These are phyloP conservation scores for Acacia acuminata DNA, from an alignment of 306 rosid genomes.

Conservation along the genomic window DNA sequence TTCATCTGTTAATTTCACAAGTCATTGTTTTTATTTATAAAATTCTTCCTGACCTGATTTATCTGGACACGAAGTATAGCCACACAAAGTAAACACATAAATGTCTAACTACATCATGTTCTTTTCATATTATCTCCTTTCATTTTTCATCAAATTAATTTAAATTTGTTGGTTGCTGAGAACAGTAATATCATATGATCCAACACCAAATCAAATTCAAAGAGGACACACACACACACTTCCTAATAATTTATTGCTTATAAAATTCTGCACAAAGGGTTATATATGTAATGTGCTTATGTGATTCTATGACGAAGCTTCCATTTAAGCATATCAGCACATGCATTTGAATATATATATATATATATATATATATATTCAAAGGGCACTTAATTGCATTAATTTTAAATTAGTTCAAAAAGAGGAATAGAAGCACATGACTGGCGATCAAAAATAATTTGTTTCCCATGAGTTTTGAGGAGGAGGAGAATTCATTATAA, in stretches of 20 bases:
- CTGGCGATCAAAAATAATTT: not conserved
- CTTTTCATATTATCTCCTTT: constrained; percentile 38
- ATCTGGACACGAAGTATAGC: constrained; percentile 26
- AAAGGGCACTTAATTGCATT: constrained; percentile 15
- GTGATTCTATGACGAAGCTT: constrained; percentile 40
- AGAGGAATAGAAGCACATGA: constrained; percentile 45
- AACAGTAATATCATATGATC: constrained; percentile 9
- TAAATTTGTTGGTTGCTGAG: constrained; percentile 40
- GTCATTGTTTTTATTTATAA: constrained; percentile 48
- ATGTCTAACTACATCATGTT: constrained; percentile 43
- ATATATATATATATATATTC: not conserved
- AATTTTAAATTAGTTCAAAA: constrained; percentile 19
- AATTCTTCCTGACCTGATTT: constrained; percentile 31
- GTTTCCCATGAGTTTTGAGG: not conserved
- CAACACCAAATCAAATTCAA: constrained; percentile 29
- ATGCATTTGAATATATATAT: constrained; percentile 39
- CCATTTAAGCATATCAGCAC: constrained; percentile 46
- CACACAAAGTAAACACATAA: constrained; percentile 39
- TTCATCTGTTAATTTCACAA: constrained; percentile 39
- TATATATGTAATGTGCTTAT: constrained; percentile 6
- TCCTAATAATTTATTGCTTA: constrained; percentile 13
- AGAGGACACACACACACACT: constrained; percentile 31
- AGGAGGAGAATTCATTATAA: not conserved
- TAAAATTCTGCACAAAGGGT: not conserved
- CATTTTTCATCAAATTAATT: constrained; percentile 38